Evolutionary conservation across 1,284 basidiomycete genomes (phyloP), one percentile per base, ranked within the genome.

Genomic region (Ceratobasidium sp.): DNA sequence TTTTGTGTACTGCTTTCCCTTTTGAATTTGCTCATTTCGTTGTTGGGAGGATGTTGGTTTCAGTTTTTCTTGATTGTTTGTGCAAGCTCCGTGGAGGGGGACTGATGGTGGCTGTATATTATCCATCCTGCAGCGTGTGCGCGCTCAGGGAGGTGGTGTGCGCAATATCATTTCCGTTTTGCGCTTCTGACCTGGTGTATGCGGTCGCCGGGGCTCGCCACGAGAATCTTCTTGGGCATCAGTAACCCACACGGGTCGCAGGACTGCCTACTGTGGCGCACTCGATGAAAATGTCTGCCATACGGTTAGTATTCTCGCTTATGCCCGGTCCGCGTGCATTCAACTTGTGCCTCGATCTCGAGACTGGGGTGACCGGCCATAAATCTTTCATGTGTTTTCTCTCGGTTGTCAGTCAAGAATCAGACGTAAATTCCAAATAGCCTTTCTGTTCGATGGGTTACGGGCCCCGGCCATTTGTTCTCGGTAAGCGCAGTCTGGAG

Each of bases 71-170:
- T 27, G 56, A n/a, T 59, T 41, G 29, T 71, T 71, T 71, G 66
- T 71, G 49, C 22, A 41, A 53, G 53, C 31, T 71, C 14, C 59
- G 54, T 71, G 66, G 46, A 54, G 48, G 43, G 41, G 31, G 13
- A 13, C 43, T 59, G 54, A 71, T 48, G 48, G 65, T 34, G 2
- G 39, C 66, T 71, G 66, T 71, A 71, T 31, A n/a, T 54, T 13
- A 29, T 24, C 53, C 48, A 59, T 71, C 66, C 53, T 46, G 66
- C n/a, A 41, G 66, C 54, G 54, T 48, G 34, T 34, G 31, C 34
- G 13, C 27, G 63, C 46, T 65, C 63, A 56, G 65, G 51, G 49
- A 66, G 65, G 65, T 51, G 63, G 63, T 37, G 37, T 54, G 65
- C 37, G 51, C 34, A 68, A 68, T 68, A 27, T 43, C 16, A 68